A percentile compares a stretch with the other conserved stretches of the same genome.
These are phyloP conservation scores for Macrophomina pseudophaseolina DNA, from an alignment of 2,329 filamentous ascomycete species.

Conservation along the genomic window DNA sequence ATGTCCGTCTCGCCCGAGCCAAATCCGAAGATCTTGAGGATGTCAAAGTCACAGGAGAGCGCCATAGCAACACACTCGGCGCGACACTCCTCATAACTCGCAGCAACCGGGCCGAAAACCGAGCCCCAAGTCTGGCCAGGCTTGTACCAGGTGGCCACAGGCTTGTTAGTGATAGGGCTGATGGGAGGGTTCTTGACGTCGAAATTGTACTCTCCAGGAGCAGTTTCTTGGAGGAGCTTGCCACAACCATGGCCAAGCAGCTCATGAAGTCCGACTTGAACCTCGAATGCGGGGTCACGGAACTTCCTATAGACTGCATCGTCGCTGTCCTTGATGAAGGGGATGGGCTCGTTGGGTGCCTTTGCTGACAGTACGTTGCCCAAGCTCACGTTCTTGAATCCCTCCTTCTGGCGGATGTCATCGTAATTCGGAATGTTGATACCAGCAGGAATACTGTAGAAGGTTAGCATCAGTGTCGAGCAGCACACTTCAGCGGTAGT, in stretches of 20 bases:
- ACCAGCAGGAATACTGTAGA: conserved; percentile 59
- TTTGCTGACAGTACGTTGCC: conserved; percentile 93
- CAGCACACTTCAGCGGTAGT: not conserved
- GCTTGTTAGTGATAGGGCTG: conserved; percentile 78
- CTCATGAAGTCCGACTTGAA: conserved; percentile 94
- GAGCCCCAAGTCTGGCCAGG: conserved; percentile 94
- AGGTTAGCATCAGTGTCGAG: conserved; percentile 8
- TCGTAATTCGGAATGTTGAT: conserved; percentile 65
- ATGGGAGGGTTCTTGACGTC: conserved; percentile 80
- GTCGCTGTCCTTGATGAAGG: conserved; percentile 83
- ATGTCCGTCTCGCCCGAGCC: conserved; percentile 78
- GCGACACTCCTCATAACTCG: conserved; percentile 91
- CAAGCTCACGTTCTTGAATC: conserved; percentile 92
- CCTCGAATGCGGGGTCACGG: conserved; percentile 87
- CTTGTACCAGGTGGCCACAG: conserved; percentile 87
- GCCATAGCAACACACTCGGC: conserved; percentile 95
- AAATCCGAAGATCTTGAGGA: conserved; percentile 90
- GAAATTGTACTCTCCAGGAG: conserved; percentile 84
- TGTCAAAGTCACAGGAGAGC: conserved; percentile 84
- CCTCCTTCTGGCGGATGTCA: conserved; percentile 70
- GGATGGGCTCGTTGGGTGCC: conserved; percentile 88
- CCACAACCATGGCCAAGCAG: conserved; percentile 88
- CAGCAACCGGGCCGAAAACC: conserved; percentile 86
- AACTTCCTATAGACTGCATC: conserved; percentile 79
- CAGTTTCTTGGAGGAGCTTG: conserved; percentile 89